Percentiles rank a stretch among this genome's conserved stretches.
Evolutionary conservation across 495 filamentous ascomycete species (phyloP).

Genomic region (Penicillium antarcticum): DNA sequence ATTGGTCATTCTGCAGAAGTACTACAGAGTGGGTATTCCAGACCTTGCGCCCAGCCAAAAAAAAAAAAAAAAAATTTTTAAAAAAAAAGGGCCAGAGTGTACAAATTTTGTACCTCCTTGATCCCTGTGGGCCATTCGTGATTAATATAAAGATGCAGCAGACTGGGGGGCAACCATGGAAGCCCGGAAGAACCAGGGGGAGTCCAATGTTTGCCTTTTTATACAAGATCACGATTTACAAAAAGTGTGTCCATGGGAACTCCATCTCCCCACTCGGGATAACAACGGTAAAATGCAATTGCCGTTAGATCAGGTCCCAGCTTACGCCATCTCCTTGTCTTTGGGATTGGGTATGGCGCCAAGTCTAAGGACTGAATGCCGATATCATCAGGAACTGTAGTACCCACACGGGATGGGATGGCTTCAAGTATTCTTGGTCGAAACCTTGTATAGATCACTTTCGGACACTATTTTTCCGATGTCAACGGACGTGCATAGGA

Average conservation of each 20-base stretch:
- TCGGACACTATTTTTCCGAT: background rate
- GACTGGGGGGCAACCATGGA: conserved; percentile 5
- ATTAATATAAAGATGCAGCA: conserved; percentile 19
- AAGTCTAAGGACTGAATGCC: conserved; percentile 1
- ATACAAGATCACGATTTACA: too few species aligned
- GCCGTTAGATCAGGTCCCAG: background rate
- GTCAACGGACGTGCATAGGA: background rate
- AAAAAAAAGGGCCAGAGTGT: background rate
- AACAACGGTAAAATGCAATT: background rate
- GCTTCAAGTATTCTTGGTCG: background rate
- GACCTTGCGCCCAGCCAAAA: background rate
- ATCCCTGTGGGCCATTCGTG: conserved; percentile 6
- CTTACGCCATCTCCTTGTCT: background rate
- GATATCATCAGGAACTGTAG: background rate
- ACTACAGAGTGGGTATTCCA: conserved; percentile 3
- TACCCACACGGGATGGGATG: background rate
- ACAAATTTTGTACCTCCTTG: background rate
- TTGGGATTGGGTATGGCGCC: background rate
- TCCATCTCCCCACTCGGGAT: background rate
- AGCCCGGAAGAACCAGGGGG: conserved; percentile 11
- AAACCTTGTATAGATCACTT: background rate
- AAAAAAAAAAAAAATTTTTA: too few species aligned
- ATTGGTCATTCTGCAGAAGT: conserved; percentile 10
- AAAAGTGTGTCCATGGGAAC: too few species aligned
- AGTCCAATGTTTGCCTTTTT: background rate